These are phyloP conservation scores for Hevea brasiliensis DNA, from an alignment of 345 rosid species.

Conservation along the genomic window DNA sequence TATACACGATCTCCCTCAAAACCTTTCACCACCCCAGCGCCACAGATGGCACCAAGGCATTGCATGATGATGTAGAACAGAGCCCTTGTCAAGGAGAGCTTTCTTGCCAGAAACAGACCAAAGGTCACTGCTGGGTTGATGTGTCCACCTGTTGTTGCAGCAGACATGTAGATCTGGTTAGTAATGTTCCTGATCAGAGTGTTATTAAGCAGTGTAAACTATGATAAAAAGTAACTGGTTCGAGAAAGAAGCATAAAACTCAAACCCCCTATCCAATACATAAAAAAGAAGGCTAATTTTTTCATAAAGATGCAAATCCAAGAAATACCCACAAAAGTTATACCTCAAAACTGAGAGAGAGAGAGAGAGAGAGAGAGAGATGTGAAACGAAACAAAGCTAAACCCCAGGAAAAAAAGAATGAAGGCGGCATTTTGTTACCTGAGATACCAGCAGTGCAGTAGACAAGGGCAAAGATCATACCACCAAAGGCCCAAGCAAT, in stretches of 20 bases:
- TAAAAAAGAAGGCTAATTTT: no score
- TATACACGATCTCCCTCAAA: conserved; percentile 16
- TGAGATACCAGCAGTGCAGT: conserved; percentile 34
- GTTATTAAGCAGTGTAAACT: neutral
- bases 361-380: no score
- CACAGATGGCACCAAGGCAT: conserved; percentile 34
- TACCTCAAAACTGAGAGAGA: neutral
- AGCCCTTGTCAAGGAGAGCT: conserved; percentile 31
- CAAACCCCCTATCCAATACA: no score
- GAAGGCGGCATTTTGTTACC: conserved; percentile 5
- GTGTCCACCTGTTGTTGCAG: conserved; percentile 24
- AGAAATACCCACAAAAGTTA: neutral
- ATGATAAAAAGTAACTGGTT: no score
- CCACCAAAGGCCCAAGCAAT: conserved; percentile 39
- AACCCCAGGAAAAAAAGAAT: no score
- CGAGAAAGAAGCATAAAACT: no score
- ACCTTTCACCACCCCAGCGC: conserved; percentile 35
- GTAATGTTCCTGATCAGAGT: neutral
- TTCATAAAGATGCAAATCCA: neutral
- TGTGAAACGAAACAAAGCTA: no score
- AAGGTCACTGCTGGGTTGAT: conserved; percentile 33
- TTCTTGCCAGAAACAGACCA: conserved; percentile 29
- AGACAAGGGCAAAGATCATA: conserved; percentile 37
- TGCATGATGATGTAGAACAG: conserved; percentile 30
- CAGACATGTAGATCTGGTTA: conserved; percentile 20